Evolutionary conservation across 2,329 filamentous ascomycete species (phyloP).

Genomic region (Alternaria conjuncta): DNA sequence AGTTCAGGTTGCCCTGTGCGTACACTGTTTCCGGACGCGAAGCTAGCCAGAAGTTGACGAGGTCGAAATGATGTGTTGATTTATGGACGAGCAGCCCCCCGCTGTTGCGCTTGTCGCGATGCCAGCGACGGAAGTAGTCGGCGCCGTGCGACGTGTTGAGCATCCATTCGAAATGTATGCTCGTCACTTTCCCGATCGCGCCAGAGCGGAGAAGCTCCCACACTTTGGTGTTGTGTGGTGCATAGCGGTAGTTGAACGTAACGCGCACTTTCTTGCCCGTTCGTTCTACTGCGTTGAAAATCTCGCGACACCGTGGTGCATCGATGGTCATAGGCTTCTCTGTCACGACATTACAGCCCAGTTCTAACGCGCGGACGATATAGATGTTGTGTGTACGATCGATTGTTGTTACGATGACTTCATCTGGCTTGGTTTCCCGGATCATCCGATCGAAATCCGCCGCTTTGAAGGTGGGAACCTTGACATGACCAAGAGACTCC

Average conservation of each 20-base stretch:
- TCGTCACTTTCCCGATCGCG: constrained; percentile 63
- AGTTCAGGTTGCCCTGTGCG: constrained; percentile 64
- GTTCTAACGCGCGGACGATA: constrained; percentile 64
- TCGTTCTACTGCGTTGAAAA: constrained; percentile 61
- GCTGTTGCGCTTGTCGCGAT: constrained; percentile 66
- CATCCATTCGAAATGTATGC: constrained; percentile 69
- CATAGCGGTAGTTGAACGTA: constrained; percentile 70
- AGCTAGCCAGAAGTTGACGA: constrained; percentile 68
- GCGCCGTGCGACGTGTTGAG: constrained; percentile 67
- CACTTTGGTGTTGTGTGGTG: constrained; percentile 69
- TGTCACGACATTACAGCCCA: constrained; percentile 66
- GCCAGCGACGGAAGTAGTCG: constrained; percentile 70
- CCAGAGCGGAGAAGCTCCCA: constrained; percentile 61
- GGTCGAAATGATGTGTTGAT: constrained; percentile 68
- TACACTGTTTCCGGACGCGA: constrained; percentile 63
- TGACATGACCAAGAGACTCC: constrained; percentile 53
- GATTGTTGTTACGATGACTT: constrained; percentile 68
- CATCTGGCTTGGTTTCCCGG: constrained; percentile 62
- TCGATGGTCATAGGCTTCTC: constrained; percentile 72
- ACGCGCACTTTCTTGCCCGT: constrained; percentile 61
- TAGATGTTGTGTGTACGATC: constrained; percentile 68
- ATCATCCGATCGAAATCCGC: constrained; percentile 66
- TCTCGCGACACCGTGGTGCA: constrained; percentile 60
- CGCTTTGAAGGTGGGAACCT: constrained; percentile 62
- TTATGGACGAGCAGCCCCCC: constrained; percentile 68